Evolutionary conservation across 116 monocot species (phyloP), one percentile per base, ranked within the genome.

Genomic region (Iris pallida): DNA sequence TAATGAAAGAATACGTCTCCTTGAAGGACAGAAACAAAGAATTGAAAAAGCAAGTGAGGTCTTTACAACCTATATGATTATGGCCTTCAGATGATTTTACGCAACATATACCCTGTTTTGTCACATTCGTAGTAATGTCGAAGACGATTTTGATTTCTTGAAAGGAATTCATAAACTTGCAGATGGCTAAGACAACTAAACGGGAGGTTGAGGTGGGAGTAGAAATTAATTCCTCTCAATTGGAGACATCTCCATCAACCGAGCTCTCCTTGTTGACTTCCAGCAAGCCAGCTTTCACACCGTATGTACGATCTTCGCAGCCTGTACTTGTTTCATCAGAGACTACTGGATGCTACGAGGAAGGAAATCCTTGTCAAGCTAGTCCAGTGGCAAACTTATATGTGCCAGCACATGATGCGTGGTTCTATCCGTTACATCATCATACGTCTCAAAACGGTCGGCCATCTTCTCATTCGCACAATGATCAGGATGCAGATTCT

Each of bases 1-100:
- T 47, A 52, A 72, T 61, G 54, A 74, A 75, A 69, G 78, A 85
- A 59, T 81, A 69, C 9, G 47, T 65, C 8, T 75, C 72, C 12
- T 42, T 85, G 55, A 76, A 69, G 68, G 81, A 73, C 45, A 72
- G 16, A 42, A 85, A 85, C 68, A 68, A 69, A 49, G 66, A 72
- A 57, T 68, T 85, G 16, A 85, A 85, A 61, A 75, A 71, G 14
- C 75, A 81, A 72, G 85, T 81, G 67, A 42, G 57, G 4, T 30
- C 52, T 45, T 20, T n/a, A 42, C 19, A 62, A 44, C 12, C 2
- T 46, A 8, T 57, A 42, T 3, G 13, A 41, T 6, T 66, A 16
- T 16, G 51, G 42, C 46, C n/a, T 64, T 4, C 48, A 59, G 41
- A 42, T 53, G 42, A 8, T 40, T 47, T 53, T 5, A 7, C 47